Evolutionary conservation across 2,329 filamentous ascomycete species (phyloP).

Genomic region (Alternaria dauci): DNA sequence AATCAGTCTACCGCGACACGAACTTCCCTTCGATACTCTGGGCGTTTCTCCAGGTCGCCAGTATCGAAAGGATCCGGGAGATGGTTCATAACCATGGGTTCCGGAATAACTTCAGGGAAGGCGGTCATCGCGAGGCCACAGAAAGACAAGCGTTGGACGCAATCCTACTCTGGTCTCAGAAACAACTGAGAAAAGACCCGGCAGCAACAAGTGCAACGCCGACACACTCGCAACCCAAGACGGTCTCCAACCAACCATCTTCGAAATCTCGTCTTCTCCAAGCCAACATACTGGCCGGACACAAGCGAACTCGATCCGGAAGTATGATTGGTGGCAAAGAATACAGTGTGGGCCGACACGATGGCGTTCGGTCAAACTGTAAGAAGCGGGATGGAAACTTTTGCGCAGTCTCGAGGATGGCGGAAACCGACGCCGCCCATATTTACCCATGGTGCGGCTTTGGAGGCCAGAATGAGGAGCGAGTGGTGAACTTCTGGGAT

Average conservation of each 20-base stretch:
- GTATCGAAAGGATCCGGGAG: slow-evolving; percentile 8
- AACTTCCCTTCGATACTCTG: slow-evolving; percentile 8
- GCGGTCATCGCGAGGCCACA: not conserved
- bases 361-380: slow-evolving; percentile 16
- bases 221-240: slow-evolving; percentile 3
- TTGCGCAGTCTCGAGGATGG: slow-evolving; percentile 24
- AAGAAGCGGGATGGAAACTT: slow-evolving; percentile 24
- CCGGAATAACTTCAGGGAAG: not conserved
- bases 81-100: not conserved
- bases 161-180: slow-evolving; percentile 1
- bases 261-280: slow-evolving; percentile 7
- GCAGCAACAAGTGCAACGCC: slow-evolving; percentile 8
- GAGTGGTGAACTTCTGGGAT: slow-evolving; percentile 15
- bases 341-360: slow-evolving; percentile 14
- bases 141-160: slow-evolving; percentile 1
- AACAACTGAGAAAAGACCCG: not conserved
- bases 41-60: slow-evolving; percentile 17
- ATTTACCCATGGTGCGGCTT: slow-evolving; percentile 31
- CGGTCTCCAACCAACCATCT: slow-evolving; percentile 7
- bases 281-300: not conserved
- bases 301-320: slow-evolving; percentile 17
- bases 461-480: slow-evolving; percentile 10
- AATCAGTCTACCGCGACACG: not conserved
- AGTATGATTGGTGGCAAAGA: slow-evolving; percentile 11
- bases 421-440: slow-evolving; percentile 24